Evolutionary conservation across 2,329 filamentous ascomycete species (phyloP), one percentile per base, ranked within the genome.

Genomic region (Pezicula radicicola): DNA sequence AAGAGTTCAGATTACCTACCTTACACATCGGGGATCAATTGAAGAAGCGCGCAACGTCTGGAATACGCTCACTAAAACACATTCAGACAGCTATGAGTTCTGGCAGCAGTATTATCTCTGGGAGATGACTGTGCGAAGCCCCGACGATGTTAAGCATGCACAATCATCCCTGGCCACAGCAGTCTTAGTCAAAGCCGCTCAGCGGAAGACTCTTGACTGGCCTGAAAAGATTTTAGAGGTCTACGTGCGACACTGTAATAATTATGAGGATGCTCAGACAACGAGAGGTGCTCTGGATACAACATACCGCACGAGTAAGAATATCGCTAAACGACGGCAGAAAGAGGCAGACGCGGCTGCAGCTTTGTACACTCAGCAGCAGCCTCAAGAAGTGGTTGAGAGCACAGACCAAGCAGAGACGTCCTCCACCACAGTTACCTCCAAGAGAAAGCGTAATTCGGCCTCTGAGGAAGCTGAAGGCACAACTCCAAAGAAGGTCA

Each of bases 91-190:
- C 60, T 91, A 92, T 65, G 91, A 96, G 62, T 97, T 97, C 68
- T 99, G 94, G 94, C 79, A 92, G 50, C 84, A 86, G 41, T 97
- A 91, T 70, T 97, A 97, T 70, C 78, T 87, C 49, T 97, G 91
- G 88, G 94, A 97, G 71, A 87, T 97, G 78, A 60, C 60, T 16
- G 58, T 66, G 12, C 80, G 85, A 19, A 49, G 36, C 35, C 45
- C 57, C 3, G 55, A 25, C 27, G 27, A 27, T 16, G n/a, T 16
- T 12, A 27, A 27, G n/a, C 21, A 52, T 36, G 27, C 49, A 10
- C 79, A 82, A n/a, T 91, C 92, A 0, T 79, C 79, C 4, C 74
- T 83, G 55, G 91, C 92, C 10, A 96, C 91, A 0, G 81, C 77
- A 3, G 85, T 97, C 19, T 74, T 97, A 46, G 81, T 85, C 56